Conservation (phyloP, 345 rosid genomes). For the Citrus maxima region DNA sequence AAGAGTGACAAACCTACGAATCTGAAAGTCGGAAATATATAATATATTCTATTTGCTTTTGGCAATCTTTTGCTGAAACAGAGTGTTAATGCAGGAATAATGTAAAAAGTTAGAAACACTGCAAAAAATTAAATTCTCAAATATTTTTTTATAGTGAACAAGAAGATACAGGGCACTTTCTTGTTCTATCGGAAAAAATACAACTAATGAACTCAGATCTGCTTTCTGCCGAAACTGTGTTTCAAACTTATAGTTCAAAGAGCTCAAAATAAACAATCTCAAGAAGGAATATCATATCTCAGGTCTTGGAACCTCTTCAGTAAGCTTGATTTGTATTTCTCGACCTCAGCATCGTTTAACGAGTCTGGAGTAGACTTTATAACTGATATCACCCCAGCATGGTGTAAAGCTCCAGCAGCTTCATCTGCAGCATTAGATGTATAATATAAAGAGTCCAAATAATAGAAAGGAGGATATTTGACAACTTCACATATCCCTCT, state of each 20-base stretch:
- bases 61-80: background rate
- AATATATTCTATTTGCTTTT: background rate
- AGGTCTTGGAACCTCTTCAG: slow-evolving; percentile 63
- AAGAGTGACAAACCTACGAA: slow-evolving; percentile 38
- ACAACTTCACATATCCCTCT: background rate
- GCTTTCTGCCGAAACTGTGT: background rate
- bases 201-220: background rate
- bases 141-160: background rate
- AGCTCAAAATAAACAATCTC: slow-evolving; percentile 1
- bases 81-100: background rate
- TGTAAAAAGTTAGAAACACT: background rate
- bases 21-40: slow-evolving; percentile 33
- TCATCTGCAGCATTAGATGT: slow-evolving; percentile 48
- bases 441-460: background rate
- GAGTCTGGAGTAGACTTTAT: slow-evolving; percentile 57
- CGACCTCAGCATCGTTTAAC: slow-evolving; percentile 49
- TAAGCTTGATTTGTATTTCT: slow-evolving; percentile 50
- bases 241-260: background rate
- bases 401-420: slow-evolving; percentile 59
- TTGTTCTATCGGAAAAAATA: background rate
- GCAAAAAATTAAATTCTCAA: background rate
- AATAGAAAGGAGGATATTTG: background rate
- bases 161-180: background rate
- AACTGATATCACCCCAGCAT: slow-evolving; percentile 52
- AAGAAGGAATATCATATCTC: slow-evolving; percentile 28